Base-by-base conservation (phyloP, 2,329 filamentous ascomycete species). In the Zopfia rhizophila region DNA sequence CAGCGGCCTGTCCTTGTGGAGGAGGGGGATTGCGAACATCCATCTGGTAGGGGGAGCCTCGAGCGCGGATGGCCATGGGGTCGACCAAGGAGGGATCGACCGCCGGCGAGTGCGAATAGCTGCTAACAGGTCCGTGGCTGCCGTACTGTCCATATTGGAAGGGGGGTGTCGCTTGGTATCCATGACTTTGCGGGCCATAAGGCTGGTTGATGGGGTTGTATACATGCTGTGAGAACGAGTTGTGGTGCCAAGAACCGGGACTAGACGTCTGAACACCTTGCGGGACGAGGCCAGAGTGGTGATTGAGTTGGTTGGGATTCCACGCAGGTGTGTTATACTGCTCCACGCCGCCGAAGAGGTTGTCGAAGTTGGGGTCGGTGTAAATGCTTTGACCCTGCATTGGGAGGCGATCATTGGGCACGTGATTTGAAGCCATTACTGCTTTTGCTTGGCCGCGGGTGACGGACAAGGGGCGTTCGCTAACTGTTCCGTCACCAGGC, bases 381-480 rank as follows among this genome's bases (percentile, higher is more conserved):
- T 70, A 70, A 49, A 70, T 60, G 48, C 51, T 64, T 51, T 68
- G 66, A 29, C 59, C 60, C 47, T 63, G 64, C 30, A 64, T 35
- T 23, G 64, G 58, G 21, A 61, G 55, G 48, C 65, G 64, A 51
- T 69, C 65, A 66, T 40, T 56, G 13, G 63, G 65, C 67, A 72
- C 64, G 67, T 71, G 68, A 71, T 63, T 66, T 40, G 64, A 55
- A 29, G 65, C 68, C 68, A 72, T 71, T n/a, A n/a, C n/a, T n/a
- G n/a, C n/a, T n/a, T n/a, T n/a, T n/a, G n/a, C n/a, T n/a, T n/a
- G n/a, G n/a, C n/a, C n/a, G n/a, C n/a, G n/a, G n/a, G n/a, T n/a
- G n/a, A n/a, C n/a, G n/a, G n/a, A n/a, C n/a, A n/a, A n/a, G n/a
- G n/a, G n/a, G n/a, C n/a, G n/a, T n/a, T n/a, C n/a, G n/a, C n/a